A percentile compares a stretch with the other conserved stretches of the same genome.
Conservation (phyloP, 1,284 basidiomycete genomes). For the Apiotrichum sp. region DNA sequence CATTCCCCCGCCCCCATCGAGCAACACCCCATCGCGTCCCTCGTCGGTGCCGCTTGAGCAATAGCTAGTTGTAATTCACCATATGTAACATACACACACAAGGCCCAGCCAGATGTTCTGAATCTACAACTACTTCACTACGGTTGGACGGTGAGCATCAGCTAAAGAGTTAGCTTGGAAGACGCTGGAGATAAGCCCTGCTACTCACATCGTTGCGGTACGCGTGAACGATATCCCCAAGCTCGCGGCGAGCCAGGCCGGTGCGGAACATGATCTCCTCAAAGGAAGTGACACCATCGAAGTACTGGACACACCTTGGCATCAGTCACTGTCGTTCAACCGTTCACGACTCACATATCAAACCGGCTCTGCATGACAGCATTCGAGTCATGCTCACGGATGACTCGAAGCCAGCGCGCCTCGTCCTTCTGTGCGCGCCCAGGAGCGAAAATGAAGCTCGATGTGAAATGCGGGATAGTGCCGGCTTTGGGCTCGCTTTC, state of each 20-base stretch:
- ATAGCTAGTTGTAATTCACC: too few species aligned
- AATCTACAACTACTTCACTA: conserved; percentile 10
- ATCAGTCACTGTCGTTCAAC: conserved; percentile 6
- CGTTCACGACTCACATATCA: conserved; percentile 42
- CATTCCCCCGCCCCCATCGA: conserved; percentile 39
- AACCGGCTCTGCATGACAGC: conserved; percentile 36
- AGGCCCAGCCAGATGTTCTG: too few species aligned
- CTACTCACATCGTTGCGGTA: conserved; percentile 39
- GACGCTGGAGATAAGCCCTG: background rate
- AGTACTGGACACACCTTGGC: conserved; percentile 41
- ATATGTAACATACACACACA: too few species aligned
- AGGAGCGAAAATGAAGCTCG: conserved; percentile 37
- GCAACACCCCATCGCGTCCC: conserved; percentile 8
- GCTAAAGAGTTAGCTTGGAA: conserved; percentile 36
- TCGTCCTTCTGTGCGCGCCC: conserved; percentile 42
- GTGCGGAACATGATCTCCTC: conserved; percentile 46
- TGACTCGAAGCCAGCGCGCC: conserved; percentile 39
- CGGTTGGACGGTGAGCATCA: conserved; percentile 39
- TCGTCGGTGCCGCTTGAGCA: too few species aligned
- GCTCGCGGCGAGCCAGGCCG: conserved; percentile 33
- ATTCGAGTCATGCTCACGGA: conserved; percentile 33
- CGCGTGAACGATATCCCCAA: conserved; percentile 33
- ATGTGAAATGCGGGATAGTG: conserved; percentile 29
- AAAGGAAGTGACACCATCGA: conserved; percentile 42
- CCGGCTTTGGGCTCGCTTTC: conserved; percentile 21